Percentiles rank a stretch among this genome's conserved stretches.
Evolutionary conservation across 768 basidiomycete species (phyloP).

Genomic region (Stropharia rugosoannulata): DNA sequence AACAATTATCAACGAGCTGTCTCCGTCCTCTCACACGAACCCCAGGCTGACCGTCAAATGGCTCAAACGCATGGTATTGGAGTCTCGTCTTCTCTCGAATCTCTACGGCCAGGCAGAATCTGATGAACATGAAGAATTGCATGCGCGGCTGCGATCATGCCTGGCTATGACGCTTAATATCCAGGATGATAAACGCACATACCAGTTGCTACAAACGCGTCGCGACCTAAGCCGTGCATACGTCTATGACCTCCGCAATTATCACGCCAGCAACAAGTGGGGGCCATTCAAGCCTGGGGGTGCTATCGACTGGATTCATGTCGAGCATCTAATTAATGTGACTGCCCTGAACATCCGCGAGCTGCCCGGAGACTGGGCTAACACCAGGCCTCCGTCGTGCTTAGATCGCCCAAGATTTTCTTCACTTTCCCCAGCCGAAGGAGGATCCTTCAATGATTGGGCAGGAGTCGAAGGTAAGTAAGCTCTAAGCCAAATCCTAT

Average conservation of each 20-base stretch:
- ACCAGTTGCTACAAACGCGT: constrained; percentile 26
- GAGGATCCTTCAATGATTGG: constrained; percentile 51
- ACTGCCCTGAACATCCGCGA: constrained; percentile 52
- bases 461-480: constrained; percentile 62
- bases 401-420: constrained; percentile 52
- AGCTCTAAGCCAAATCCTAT: background rate
- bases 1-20: constrained; percentile 34
- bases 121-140: constrained; percentile 27
- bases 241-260: constrained; percentile 68
- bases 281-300: constrained; percentile 53
- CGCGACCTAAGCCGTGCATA: constrained; percentile 52
- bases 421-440: constrained; percentile 43
- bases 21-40: constrained; percentile 20
- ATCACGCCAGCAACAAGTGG: constrained; percentile 47
- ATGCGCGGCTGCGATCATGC: constrained; percentile 47
- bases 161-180: constrained; percentile 43
- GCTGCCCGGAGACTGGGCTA: constrained; percentile 30
- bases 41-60: constrained; percentile 44
- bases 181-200: constrained; percentile 25
- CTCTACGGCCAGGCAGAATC: constrained; percentile 8
- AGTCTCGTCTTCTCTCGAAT: constrained; percentile 35
- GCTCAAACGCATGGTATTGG: constrained; percentile 40
- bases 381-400: constrained; percentile 46
- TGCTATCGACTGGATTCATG: constrained; percentile 60
- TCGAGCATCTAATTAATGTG: constrained; percentile 59